phyloP scores from a whole-genome alignment of 257 asterid genomes.

The Salvia miltiorrhiza region DNA sequence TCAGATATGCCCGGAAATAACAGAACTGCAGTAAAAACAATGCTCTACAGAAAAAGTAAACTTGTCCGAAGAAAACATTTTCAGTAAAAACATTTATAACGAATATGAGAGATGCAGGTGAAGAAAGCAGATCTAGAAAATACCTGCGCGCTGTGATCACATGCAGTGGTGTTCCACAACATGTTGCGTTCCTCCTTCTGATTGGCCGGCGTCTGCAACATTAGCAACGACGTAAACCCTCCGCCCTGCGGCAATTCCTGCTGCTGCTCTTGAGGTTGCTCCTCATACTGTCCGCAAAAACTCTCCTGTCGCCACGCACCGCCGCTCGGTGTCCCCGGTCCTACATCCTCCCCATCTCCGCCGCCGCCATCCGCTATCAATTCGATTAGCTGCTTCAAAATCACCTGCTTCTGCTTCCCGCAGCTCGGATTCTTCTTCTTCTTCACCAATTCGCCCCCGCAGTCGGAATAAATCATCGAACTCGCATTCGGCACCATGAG shows the following conservation, averaged over 20 bases:
- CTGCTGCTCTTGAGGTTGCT: conserved; percentile 25
- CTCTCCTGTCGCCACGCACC: conserved; percentile 44
- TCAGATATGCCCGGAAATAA: not conserved
- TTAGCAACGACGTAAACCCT: conserved; percentile 60
- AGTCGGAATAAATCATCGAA: conserved; percentile 29
- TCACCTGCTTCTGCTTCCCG: conserved; percentile 74
- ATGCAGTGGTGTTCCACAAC: conserved; percentile 49
- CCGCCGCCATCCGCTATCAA: conserved; percentile 41
- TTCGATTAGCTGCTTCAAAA: conserved; percentile 70
- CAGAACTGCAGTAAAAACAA: not conserved
- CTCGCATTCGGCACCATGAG: conserved; percentile 66
- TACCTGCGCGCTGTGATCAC: conserved; percentile 52
- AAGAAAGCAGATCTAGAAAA: conserved; percentile 18
- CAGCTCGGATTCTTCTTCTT: conserved; percentile 48
- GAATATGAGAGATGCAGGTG: not conserved
- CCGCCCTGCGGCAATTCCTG: conserved; percentile 28
- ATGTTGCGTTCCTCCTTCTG: conserved; percentile 43
- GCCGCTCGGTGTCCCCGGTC: conserved; percentile 48
- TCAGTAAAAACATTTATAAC: not conserved
- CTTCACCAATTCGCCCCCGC: conserved; percentile 39
- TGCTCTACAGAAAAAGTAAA: not conserved
- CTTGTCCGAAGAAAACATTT: not conserved
- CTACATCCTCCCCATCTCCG: conserved; percentile 35
- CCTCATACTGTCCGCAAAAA: conserved; percentile 27
- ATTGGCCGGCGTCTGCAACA: conserved; percentile 48